These are phyloP conservation scores for Pythium rishiriense DNA, from an alignment of 352 stramenopile genomes.

Conservation along the genomic window DNA sequence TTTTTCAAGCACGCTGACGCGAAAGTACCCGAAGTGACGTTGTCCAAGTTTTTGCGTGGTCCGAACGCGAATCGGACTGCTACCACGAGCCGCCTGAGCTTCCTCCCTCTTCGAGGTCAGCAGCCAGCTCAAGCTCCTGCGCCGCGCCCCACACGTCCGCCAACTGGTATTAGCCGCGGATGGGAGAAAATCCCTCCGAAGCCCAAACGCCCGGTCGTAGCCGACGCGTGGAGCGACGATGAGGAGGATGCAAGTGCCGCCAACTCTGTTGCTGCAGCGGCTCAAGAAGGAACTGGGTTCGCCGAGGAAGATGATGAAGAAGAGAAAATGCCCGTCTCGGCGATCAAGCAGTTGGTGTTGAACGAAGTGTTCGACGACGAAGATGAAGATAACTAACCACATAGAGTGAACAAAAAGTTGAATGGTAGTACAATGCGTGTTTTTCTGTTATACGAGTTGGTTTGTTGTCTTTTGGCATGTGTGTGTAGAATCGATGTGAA, in stretches of 20 bases:
- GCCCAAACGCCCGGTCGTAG: slow-evolving; percentile 40
- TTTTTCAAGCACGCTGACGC: slow-evolving; percentile 72
- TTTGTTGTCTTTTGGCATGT: background rate
- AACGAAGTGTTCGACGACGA: slow-evolving; percentile 19
- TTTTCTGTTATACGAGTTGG: slow-evolving; percentile 2
- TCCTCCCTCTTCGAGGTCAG: slow-evolving; percentile 49
- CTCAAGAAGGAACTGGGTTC: background rate
- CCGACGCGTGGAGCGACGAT: slow-evolving; percentile 81
- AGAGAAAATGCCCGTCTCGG: slow-evolving; percentile 7
- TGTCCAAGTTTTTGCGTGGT: slow-evolving; percentile 43
- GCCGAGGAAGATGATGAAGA: slow-evolving; percentile 16
- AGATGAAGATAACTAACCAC: slow-evolving; percentile 3
- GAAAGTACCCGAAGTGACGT: slow-evolving; percentile 48
- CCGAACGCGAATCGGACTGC: slow-evolving; percentile 36
- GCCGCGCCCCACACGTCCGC: slow-evolving; percentile 24
- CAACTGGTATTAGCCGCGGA: slow-evolving; percentile 47
- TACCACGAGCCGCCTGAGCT: slow-evolving; percentile 46
- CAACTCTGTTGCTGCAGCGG: background rate
- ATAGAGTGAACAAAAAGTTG: slow-evolving; percentile 6
- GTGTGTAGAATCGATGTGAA: background rate
- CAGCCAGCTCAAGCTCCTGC: slow-evolving; percentile 25
- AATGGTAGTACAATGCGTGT: background rate
- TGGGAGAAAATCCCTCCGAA: slow-evolving; percentile 70
- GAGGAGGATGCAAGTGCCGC: slow-evolving; percentile 30
- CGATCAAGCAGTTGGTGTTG: slow-evolving; percentile 13